Percentiles rank a stretch among this genome's conserved stretches.
These are phyloP conservation scores for Zancudomyces culisetae DNA, from an alignment of 371 early-diverging fungal species.

Conservation along the genomic window DNA sequence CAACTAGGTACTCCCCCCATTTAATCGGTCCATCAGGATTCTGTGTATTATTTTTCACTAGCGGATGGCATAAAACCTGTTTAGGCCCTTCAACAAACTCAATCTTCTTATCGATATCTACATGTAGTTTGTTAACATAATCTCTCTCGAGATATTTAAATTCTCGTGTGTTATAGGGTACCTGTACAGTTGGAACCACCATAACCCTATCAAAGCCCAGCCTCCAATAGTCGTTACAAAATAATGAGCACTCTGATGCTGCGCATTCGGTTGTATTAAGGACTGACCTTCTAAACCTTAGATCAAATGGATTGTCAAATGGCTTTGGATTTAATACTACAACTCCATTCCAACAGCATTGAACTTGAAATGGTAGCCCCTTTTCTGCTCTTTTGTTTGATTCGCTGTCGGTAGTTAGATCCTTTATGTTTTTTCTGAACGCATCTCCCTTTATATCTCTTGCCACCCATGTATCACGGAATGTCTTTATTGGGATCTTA, in stretches of 20 bases:
- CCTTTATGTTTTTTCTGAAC: constrained; percentile 5
- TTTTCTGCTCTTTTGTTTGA: not conserved
- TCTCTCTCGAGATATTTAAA: not conserved
- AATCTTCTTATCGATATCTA: not conserved
- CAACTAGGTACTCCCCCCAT: too few species aligned
- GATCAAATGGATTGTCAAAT: constrained; percentile 6
- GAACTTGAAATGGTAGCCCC: constrained; percentile 23
- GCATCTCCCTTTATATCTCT: constrained; percentile 25
- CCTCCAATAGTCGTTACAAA: constrained; percentile 26
- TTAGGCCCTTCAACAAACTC: not conserved
- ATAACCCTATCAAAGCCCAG: constrained; percentile 16
- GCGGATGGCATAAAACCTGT: not conserved
- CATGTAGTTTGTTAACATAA: not conserved
- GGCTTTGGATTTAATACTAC: constrained; percentile 21
- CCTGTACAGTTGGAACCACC: constrained; percentile 22
- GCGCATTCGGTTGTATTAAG: constrained; percentile 19
- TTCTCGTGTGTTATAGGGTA: constrained; percentile 14
- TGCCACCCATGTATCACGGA: constrained; percentile 28
- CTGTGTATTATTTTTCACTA: not conserved
- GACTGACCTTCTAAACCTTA: constrained; percentile 15
- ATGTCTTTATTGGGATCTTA: constrained; percentile 9
- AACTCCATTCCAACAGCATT: constrained; percentile 33
- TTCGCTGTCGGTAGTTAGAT: not conserved
- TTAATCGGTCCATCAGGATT: not conserved
- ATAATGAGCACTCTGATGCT: constrained; percentile 26